These are phyloP conservation scores for Tulasnella sp. DNA, from an alignment of 768 basidiomycete species.

Conservation along the genomic window DNA sequence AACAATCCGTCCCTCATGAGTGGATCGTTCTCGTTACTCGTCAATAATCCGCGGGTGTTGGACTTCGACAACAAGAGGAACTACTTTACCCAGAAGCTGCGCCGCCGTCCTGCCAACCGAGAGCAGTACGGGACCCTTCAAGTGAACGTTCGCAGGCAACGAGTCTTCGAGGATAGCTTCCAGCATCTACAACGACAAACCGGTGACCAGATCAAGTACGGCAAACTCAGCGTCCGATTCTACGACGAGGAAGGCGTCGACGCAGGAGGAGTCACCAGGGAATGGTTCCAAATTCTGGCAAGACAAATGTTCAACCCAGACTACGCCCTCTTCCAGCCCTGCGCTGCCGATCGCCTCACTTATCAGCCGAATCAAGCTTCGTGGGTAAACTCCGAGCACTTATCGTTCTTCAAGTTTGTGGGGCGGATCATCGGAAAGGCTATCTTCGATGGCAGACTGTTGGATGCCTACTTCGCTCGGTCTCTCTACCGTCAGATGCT, in stretches of 20 bases:
- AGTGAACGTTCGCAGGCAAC: slow-evolving; percentile 81
- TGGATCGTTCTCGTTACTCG: slow-evolving; percentile 93
- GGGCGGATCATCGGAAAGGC: slow-evolving; percentile 97
- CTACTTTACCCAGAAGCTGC: slow-evolving; percentile 89
- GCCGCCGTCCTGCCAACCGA: slow-evolving; percentile 71
- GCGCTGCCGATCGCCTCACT: slow-evolving; percentile 88
- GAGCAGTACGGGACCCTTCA: slow-evolving; percentile 82
- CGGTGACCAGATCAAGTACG: slow-evolving; percentile 96
- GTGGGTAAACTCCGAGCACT: slow-evolving; percentile 90
- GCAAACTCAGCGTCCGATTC: slow-evolving; percentile 94
- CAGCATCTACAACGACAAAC: slow-evolving; percentile 82
- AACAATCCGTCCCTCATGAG: slow-evolving; percentile 98
- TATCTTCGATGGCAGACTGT: slow-evolving; percentile 90
- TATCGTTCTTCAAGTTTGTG: slow-evolving; percentile 98
- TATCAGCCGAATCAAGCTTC: slow-evolving; percentile 96
- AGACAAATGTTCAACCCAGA: slow-evolving; percentile 99
- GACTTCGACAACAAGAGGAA: slow-evolving; percentile 99
- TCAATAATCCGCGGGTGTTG: slow-evolving; percentile 92
- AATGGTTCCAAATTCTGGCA: slow-evolving; percentile 98
- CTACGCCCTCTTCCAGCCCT: slow-evolving; percentile 97
- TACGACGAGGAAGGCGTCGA: slow-evolving; percentile 98
- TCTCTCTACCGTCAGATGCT: slow-evolving; percentile 94
- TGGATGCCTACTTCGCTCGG: slow-evolving; percentile 97
- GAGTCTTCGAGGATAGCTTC: slow-evolving; percentile 98
- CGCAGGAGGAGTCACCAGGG: slow-evolving; percentile 94